phyloP scores from a whole-genome alignment of 2,329 filamentous ascomycete species.

The Hirsutella thompsonii region DNA sequence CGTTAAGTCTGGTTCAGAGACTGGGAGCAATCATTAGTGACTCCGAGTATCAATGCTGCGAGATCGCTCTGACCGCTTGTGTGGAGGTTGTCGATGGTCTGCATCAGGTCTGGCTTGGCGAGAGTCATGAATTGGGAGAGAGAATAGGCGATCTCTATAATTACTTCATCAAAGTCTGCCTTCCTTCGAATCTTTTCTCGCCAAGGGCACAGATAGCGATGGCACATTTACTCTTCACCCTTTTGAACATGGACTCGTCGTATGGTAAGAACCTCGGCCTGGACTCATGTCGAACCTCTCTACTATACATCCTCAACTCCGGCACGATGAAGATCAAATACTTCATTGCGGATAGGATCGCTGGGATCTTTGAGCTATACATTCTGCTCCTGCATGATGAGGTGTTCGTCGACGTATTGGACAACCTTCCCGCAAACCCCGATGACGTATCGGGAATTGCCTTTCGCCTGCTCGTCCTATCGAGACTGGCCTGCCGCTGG shows the following conservation, averaged over 20 bases:
- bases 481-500: conserved; percentile 69
- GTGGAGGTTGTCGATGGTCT: conserved; percentile 56
- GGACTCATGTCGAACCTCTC: conserved; percentile 50
- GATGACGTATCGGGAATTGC: conserved; percentile 72
- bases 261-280: conserved; percentile 50
- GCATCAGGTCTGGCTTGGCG: conserved; percentile 48
- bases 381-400: conserved; percentile 73
- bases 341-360: conserved; percentile 55
- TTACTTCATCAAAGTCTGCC: conserved; percentile 56
- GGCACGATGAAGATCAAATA: conserved; percentile 64
- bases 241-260: conserved; percentile 53
- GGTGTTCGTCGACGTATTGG: conserved; percentile 74
- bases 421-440: conserved; percentile 60
- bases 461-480: conserved; percentile 63
- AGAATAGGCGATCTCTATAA: conserved; percentile 65
- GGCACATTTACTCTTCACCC: conserved; percentile 52
- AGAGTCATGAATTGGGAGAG: conserved; percentile 46
- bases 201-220: conserved; percentile 54
- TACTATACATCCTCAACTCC: conserved; percentile 59
- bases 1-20: conserved; percentile 33
- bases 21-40: conserved; percentile 38
- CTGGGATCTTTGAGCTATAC: conserved; percentile 67
- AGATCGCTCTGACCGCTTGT: conserved; percentile 55
- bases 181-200: conserved; percentile 59
- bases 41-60: conserved; percentile 57